Evolutionary conservation across 306 rosid genomes (phyloP).

Genomic region (Prosopis cineraria): DNA sequence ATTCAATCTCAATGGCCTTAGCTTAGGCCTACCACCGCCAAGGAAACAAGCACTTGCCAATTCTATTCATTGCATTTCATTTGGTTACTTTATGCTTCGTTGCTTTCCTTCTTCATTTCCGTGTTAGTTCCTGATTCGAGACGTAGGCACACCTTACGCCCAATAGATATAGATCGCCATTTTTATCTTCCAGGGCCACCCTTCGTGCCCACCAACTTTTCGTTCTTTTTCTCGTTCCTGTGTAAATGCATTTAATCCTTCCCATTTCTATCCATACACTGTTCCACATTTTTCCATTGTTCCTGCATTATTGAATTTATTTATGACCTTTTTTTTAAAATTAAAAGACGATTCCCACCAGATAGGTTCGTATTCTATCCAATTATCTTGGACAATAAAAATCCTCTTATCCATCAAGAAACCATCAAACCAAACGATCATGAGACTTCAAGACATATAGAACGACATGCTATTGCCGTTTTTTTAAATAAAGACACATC

Average conservation of each 20-base stretch:
- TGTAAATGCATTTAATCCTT: background rate
- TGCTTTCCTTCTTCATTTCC: background rate
- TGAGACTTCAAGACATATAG: background rate
- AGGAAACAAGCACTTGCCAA: slow-evolving; percentile 47
- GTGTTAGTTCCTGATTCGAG: background rate
- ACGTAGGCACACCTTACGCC: background rate
- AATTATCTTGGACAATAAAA: background rate
- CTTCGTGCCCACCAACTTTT: background rate
- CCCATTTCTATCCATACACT: background rate
- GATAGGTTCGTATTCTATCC: background rate
- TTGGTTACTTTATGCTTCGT: background rate
- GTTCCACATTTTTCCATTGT: background rate
- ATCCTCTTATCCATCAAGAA: background rate
- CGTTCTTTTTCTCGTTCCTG: slow-evolving; percentile 20
- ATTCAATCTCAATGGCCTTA: no score
- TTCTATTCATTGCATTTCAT: background rate
- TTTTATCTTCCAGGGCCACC: background rate
- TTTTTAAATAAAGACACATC: background rate
- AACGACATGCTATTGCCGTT: background rate
- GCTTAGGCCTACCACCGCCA: slow-evolving; percentile 60
- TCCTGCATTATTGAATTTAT: background rate
- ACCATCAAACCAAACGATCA: background rate
- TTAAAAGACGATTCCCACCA: background rate
- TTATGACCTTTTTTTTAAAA: background rate
- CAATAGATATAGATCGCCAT: background rate